Evolutionary conservation across 2,329 filamentous ascomycete genomes (phyloP), one percentile per base, ranked within the genome.

Genomic region (Alternaria sp.): DNA sequence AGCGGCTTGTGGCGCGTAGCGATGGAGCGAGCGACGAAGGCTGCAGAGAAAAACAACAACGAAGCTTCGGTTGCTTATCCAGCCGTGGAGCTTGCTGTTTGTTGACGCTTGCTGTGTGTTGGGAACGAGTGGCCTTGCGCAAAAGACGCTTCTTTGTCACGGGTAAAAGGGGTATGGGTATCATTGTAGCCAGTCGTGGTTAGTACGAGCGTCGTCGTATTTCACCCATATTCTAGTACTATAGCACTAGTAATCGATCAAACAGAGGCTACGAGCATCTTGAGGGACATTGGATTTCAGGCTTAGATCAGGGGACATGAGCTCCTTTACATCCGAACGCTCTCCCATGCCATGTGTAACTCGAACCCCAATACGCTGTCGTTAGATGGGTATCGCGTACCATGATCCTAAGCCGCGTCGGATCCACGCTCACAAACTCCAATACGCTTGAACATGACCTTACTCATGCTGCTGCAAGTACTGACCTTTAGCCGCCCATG

Each of bases 381-480:
- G 52, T 51, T 65, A 62, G 56, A 66, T 63, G 67, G 72, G 70
- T 75, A 73, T 73, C 69, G 63, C 55, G 60, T 63, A 56, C 51
- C 49, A 63, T 56, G 57, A 61, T 56, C 40, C 56, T 51, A 54
- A 63, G 62, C 33, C 44, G 42, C 56, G 46, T 46, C 49, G 49
- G 40, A 58, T 48, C 11, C 50, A 45, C 46, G 41, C 54, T 59
- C 31, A 42, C 54, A 49, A 62, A 64, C 61, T 54, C 70, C 68
- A 51, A 60, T 72, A 76, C 74, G 68, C 74, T 73, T 55, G 56
- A 48, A 51, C 33, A 46, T 56, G 55, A 60, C 60, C 41, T 24
- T 56, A 46, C 60, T 54, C 62, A 54, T 64, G 58, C 63, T 70
- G 45, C 57, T 65, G 60, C 56, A 54, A 29, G 58, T 51, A 40